These are phyloP conservation scores for Eudorina sp. DNA, from an alignment of 139 green algal genomes.

Conservation along the genomic window DNA sequence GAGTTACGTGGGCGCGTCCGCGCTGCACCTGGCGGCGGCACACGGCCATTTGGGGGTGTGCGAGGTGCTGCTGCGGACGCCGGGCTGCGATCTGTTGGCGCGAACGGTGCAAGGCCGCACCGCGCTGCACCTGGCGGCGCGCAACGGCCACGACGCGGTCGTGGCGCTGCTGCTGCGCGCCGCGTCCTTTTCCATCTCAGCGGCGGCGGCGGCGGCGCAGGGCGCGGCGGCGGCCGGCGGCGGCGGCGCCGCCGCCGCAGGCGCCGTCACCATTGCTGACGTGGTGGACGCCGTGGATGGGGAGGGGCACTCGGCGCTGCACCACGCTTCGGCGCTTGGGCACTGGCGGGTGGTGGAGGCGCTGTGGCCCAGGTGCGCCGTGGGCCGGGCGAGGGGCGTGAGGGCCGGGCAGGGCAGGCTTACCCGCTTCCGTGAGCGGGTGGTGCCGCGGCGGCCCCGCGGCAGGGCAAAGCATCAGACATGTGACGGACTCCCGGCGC, in stretches of 20 bases:
- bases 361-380: slow-evolving; percentile 36
- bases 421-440: too few species aligned
- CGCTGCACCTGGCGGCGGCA: slow-evolving; percentile 39
- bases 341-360: slow-evolving; percentile 47
- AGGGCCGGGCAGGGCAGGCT: neutral
- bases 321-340: slow-evolving; percentile 28
- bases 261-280: neutral
- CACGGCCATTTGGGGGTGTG: slow-evolving; percentile 17
- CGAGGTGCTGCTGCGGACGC: slow-evolving; percentile 32
- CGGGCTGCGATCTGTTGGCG: slow-evolving; percentile 3
- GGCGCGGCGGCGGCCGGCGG: neutral
- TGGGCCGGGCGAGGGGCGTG: neutral
- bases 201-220: neutral
- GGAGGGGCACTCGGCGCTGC: slow-evolving; percentile 14
- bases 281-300: neutral
- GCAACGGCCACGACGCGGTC: slow-evolving; percentile 15
- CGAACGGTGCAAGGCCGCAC: slow-evolving; percentile 27
- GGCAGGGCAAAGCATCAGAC: too few species aligned
- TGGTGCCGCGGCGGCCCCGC: too few species aligned
- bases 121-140: slow-evolving; percentile 31
- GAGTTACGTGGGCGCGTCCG: neutral
- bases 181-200: too few species aligned
- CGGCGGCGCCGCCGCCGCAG: neutral
- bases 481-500: too few species aligned
- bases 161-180: slow-evolving; percentile 15